Percentiles rank a stretch among this genome's conserved stretches.
phyloP scores from a whole-genome alignment of 805 yeast genomes.

The Alloascoidea hylecoeti region DNA sequence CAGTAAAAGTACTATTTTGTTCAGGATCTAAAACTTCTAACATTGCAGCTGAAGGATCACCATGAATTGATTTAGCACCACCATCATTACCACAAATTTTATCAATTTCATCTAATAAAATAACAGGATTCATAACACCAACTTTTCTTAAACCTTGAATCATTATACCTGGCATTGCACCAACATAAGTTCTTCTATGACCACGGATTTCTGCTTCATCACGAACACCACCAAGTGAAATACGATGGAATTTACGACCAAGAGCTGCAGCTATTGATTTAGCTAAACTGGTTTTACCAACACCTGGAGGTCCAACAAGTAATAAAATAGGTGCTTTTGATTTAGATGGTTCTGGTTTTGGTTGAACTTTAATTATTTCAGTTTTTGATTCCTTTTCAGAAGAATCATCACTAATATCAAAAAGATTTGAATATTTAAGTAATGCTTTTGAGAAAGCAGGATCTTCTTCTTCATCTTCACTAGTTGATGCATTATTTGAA shows the following conservation, averaged over 20 bases:
- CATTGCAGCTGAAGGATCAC: conserved; percentile 85
- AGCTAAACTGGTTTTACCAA: conserved; percentile 82
- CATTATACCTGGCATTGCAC: conserved; percentile 81
- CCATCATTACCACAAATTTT: conserved; percentile 39
- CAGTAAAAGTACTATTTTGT: conserved; percentile 63
- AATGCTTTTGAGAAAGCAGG: neutral
- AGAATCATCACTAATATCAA: neutral
- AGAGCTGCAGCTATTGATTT: conserved; percentile 65
- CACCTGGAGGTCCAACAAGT: conserved; percentile 89
- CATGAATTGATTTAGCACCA: conserved; percentile 34
- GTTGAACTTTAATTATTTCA: conserved; percentile 2
- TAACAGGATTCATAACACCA: conserved; percentile 69
- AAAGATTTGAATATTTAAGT: neutral
- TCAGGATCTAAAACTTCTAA: conserved; percentile 86
- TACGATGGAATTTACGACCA: conserved; percentile 62
- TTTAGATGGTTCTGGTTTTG: neutral
- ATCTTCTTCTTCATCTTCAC: conserved; percentile 4
- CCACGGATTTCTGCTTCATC: conserved; percentile 88
- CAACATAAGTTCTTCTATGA: conserved; percentile 83
- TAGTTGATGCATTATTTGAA: conserved; percentile 2
- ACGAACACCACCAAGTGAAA: conserved; percentile 77
- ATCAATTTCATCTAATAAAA: conserved; percentile 76
- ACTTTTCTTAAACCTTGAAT: conserved; percentile 67
- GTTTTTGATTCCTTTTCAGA: neutral
- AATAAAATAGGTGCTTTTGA: conserved; percentile 56